A percentile compares a stretch with the other conserved stretches of the same genome.
Evolutionary conservation across 2,329 filamentous ascomycete genomes (phyloP).

Genomic region (Aciculosporium take): DNA sequence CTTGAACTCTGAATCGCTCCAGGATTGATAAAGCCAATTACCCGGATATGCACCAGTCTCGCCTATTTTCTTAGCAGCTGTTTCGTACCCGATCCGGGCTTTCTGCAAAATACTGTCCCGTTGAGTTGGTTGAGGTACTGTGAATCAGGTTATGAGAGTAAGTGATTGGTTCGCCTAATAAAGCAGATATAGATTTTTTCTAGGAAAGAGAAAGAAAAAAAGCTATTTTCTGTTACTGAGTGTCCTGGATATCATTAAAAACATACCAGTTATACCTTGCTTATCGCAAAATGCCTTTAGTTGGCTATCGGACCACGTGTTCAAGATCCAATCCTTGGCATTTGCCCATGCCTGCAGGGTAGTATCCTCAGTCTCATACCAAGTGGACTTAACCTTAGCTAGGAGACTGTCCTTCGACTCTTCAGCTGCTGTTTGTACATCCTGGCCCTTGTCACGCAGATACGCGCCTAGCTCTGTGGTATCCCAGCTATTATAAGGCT

Average conservation of each 20-base stretch:
- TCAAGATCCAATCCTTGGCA: constrained; percentile 84
- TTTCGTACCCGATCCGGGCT: constrained; percentile 68
- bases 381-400: constrained; percentile 54
- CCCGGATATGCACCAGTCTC: constrained; percentile 80
- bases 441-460: constrained; percentile 54
- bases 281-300: constrained; percentile 87
- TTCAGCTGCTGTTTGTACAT: constrained; percentile 52
- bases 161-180: too few species aligned
- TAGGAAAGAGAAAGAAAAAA: neutral
- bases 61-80: constrained; percentile 55
- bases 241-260: neutral
- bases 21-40: constrained; percentile 82
- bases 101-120: constrained; percentile 70
- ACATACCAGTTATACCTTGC: constrained; percentile 58
- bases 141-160: too few species aligned
- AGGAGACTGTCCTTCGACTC: constrained; percentile 55
- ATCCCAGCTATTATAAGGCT: constrained; percentile 69
- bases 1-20: constrained; percentile 90
- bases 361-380: constrained; percentile 68
- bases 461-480: constrained; percentile 52
- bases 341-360: constrained; percentile 55
- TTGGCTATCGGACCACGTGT: constrained; percentile 88
- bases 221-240: too few species aligned
- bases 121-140: constrained; percentile 70
- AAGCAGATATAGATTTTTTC: neutral